Evolutionary conservation across 805 yeast species (phyloP), one percentile per base, ranked within the genome.

Genomic region (Clavispora phyllophila): DNA sequence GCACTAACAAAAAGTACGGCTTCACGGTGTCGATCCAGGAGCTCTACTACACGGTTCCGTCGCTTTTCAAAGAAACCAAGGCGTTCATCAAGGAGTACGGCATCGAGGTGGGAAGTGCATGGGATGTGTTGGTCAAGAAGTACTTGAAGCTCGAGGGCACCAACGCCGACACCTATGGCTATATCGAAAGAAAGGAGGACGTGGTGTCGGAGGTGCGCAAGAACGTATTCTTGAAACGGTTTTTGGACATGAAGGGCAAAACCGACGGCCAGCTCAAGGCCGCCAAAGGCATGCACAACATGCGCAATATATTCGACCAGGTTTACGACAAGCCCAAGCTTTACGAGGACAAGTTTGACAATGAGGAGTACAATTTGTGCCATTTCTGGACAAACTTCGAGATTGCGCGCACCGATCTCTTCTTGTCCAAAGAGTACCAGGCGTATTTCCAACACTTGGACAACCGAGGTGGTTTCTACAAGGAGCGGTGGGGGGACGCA

Each of bases 401-500:
- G 62, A 89, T 91, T 52, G 96, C 96, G 4, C 68, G 86, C 41
- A 76, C 89, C 2, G 89, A 83, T 52, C 61, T 90, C 15, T 90
- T 87, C 70, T 70, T 75, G 34, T 78, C 85, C 18, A 73, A 76
- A 5, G 60, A 72, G 17, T 93, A 91, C 62, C 72, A 78, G 39
- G 70, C 70, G 20, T 90, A 82, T 60, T 87, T 87, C 60, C 65
- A 80, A 31, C 76, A 70, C 51, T 62, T 91, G 38, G 97, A 93
- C 43, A 39, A 62, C 7, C 66, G 80, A 4, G 87, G 90, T 9
- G 97, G 98, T 0, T 90, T 91, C 57, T 89, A 81, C 73, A 74
- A 76, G 41, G 96, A 93, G 61, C 69, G 99, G 56, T 91, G 98
- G 98, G 98, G 98, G 2, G 98, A 91, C 70, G 96, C 97, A 0